Base-by-base conservation (phyloP, 371 early-diverging fungal species). In the Mortierella polycephala region DNA sequence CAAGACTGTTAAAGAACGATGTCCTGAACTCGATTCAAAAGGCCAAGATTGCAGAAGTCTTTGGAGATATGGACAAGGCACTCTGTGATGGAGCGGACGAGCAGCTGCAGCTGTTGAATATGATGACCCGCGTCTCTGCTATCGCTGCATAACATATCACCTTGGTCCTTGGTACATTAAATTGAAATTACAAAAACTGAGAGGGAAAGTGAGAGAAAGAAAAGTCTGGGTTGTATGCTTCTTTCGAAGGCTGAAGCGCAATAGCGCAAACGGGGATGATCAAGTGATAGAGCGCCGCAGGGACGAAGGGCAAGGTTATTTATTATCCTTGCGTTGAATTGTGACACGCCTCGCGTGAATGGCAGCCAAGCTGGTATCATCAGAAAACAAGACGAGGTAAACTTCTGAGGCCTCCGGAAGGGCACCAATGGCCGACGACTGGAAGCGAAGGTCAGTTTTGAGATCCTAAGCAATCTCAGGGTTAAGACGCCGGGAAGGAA, bases 281-380 rank as follows among this genome's bases (percentile, higher is more conserved):
- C 30, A 30, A 30, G 30, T 30, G 4, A 30, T 30, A 30, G 90
- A 84, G 94, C 94, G 71, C 95, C 96, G 82, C 96, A 92, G 71
- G 97, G 93, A 86, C 96, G 94, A 75, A 93, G 90, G 76, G 98
- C 99, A 74, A 99, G 89, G 84, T 97, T 96, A 77, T 99, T 97
- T 96, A 77, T 99, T 95, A 88, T 99, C 99, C 90, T 96, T 97
- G 81, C 96, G 96, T 88, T 97, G 96, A 86, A 99, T 98, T 84
- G 99, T 99, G 79, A 99, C 99, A 63, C 51, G 51, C 51, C 20
- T 51, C 20, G 51, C 51, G 8, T 51, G 51, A 20, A 51, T 51
- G 51, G 51, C n/a, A 51, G 18, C 51, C 51, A 51, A 51, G 51
- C n/a, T 51, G 12, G 51, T 51, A 20, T 51, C 51, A n/a, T 51